Base-by-base conservation (phyloP, 768 basidiomycete genomes). In the Leccinum barrowsii region DNA sequence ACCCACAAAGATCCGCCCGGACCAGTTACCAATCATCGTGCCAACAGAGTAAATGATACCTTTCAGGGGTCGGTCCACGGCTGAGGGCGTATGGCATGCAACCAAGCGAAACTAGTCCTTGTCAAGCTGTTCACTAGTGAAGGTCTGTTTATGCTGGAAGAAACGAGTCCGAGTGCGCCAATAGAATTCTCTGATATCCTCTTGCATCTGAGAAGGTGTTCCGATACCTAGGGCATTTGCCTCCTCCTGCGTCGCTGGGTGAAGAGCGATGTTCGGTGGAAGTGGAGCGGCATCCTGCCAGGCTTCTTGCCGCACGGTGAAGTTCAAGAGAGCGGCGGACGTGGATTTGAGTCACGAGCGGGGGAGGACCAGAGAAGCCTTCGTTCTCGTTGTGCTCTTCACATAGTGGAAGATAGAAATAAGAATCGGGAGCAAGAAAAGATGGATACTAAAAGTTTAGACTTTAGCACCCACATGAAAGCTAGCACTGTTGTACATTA, bases 101-200 rank as follows among this genome's bases (percentile, higher is more conserved):
- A 77, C 78, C 22, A 80, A 61, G 35, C 82, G 76, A 60, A 70
- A 75, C 82, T 82, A 84, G 55, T 81, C 80, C 48, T 65, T 65
- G 62, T 84, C 83, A 58, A 78, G 75, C 21, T 59, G 62, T 37
- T 59, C 57, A 40, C 78, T 76, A 28, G 55, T 7, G 10, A 40
- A 37, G n/a, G 61, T 67, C 10, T 57, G 63, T 17, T 48, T 11
- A 32, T 61, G 61, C 10, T 64, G 63, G 34, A 72, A 68, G 49
- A 69, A 67, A 50, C 59, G 67, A 24, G 76, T 75, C 3, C 79
- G 78, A 40, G 71, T 75, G 21, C 62, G 59, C 37, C 57, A 64
- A 54, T 76, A 73, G 57, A 79, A 80, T 44, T 77, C 72, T 3
- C 62, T 44, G 40, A 80, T 64, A 56, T 82, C 81, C 50, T 77